phyloP scores from a whole-genome alignment of 306 rosid species.

The Comarum palustre region DNA sequence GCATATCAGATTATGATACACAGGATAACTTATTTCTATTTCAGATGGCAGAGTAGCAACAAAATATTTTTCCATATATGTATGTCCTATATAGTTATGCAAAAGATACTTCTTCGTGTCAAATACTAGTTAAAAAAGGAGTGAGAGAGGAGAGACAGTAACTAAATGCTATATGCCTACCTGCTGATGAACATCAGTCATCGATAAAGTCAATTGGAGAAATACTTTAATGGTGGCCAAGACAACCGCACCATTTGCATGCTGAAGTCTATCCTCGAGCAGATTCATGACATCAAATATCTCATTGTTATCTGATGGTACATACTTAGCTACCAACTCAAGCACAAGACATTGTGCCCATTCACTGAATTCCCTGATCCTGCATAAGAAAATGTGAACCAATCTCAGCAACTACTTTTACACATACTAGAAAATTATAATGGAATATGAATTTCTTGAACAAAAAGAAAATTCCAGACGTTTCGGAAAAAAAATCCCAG shows the following conservation, averaged over 20 bases:
- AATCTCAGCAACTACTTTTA: constrained; percentile 24
- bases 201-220: constrained; percentile 90
- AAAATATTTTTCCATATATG: not conserved
- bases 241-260: constrained; percentile 99
- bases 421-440: not conserved
- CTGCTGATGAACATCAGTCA: constrained; percentile 99
- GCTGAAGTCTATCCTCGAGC: constrained; percentile 99
- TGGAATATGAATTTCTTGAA: constrained; percentile 8
- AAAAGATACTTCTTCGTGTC: not conserved
- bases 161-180: constrained; percentile 35
- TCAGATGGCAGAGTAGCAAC: constrained; percentile 24
- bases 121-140: not conserved
- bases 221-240: constrained; percentile 89
- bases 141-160: not conserved
- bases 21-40: not conserved
- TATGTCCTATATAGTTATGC: constrained; percentile 5
- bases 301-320: constrained; percentile 78
- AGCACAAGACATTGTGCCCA: constrained; percentile 97
- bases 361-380: constrained; percentile 89
- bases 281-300: constrained; percentile 97
- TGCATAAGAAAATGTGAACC: constrained; percentile 38
- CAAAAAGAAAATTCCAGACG: constrained; percentile 4
- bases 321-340: constrained; percentile 82
- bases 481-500: not conserved
- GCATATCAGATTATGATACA: not conserved